Evolutionary conservation across 306 rosid genomes (phyloP).

Genomic region (Cucurbita argyrosperma): DNA sequence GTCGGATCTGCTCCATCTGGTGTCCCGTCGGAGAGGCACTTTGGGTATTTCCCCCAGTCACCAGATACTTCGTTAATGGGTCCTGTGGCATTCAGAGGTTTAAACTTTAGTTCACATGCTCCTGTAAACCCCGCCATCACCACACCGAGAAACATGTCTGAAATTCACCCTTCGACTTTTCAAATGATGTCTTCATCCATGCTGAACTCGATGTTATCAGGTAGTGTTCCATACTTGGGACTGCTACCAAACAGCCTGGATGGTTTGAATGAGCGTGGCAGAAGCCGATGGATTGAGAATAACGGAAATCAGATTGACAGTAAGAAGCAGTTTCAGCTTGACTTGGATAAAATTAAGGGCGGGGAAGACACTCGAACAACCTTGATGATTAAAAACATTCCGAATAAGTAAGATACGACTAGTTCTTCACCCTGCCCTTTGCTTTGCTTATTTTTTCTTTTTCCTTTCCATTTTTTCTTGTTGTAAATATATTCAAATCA

Average conservation of each 20-base stretch:
- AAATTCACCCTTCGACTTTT: constrained; percentile 48
- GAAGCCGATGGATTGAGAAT: constrained; percentile 56
- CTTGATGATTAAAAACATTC: constrained; percentile 88
- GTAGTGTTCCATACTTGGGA: constrained; percentile 51
- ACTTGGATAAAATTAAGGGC: constrained; percentile 54
- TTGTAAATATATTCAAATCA: not conserved
- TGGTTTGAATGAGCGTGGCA: constrained; percentile 42
- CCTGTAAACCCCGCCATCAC: constrained; percentile 33
- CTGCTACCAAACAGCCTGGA: constrained; percentile 27
- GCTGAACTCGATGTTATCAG: constrained; percentile 47
- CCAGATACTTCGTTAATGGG: constrained; percentile 55
- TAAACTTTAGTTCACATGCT: constrained; percentile 34
- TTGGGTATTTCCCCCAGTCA: constrained; percentile 59
- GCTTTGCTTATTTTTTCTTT: not conserved
- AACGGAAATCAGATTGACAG: constrained; percentile 45
- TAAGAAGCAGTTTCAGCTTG: constrained; percentile 81
- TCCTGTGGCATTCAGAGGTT: constrained; percentile 34
- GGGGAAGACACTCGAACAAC: constrained; percentile 88
- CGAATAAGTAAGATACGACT: constrained; percentile 55
- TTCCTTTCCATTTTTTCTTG: not conserved
- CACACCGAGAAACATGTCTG: constrained; percentile 48
- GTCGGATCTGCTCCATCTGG: constrained; percentile 93
- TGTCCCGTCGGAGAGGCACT: constrained; percentile 54
- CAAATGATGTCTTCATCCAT: constrained; percentile 60
- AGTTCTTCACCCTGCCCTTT: not conserved